phyloP scores from a whole-genome alignment of 352 stramenopile species.

The Aphanomyces euteiches region DNA sequence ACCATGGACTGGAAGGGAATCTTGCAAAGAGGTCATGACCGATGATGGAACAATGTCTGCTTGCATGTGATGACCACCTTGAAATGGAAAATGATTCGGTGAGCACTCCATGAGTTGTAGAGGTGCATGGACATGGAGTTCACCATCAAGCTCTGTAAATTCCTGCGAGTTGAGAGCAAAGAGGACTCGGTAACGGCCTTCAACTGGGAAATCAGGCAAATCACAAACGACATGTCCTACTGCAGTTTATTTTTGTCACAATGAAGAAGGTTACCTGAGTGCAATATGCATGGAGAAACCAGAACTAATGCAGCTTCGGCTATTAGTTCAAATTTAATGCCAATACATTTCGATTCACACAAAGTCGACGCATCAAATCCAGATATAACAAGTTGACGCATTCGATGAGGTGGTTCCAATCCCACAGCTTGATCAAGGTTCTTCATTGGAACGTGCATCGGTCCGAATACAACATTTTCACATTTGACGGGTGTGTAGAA shows the following conservation, averaged over 20 bases:
- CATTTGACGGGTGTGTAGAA: constrained; percentile 22
- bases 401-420: background rate
- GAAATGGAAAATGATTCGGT: constrained; percentile 5
- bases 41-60: background rate
- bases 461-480: constrained; percentile 5
- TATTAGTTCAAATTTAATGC: constrained; percentile 16
- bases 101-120: background rate
- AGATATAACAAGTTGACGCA: background rate
- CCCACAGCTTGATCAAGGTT: constrained; percentile 16
- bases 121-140: constrained; percentile 8
- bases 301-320: background rate
- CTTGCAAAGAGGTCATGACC: background rate
- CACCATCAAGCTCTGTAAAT: constrained; percentile 8
- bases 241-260: too few relatives aligned
- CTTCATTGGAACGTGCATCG: background rate
- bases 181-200: constrained; percentile 2
- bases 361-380: constrained; percentile 17
- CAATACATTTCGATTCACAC: constrained; percentile 23
- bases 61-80: constrained; percentile 6
- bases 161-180: constrained; percentile 28
- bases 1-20: too few relatives aligned
- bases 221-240: constrained; percentile 17
- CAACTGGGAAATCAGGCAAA: constrained; percentile 4
- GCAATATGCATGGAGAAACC: background rate
- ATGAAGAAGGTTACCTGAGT: background rate